Evolutionary conservation across 306 rosid genomes (phyloP), one percentile per base, ranked within the genome.

Genomic region (Inga oerstediana): DNA sequence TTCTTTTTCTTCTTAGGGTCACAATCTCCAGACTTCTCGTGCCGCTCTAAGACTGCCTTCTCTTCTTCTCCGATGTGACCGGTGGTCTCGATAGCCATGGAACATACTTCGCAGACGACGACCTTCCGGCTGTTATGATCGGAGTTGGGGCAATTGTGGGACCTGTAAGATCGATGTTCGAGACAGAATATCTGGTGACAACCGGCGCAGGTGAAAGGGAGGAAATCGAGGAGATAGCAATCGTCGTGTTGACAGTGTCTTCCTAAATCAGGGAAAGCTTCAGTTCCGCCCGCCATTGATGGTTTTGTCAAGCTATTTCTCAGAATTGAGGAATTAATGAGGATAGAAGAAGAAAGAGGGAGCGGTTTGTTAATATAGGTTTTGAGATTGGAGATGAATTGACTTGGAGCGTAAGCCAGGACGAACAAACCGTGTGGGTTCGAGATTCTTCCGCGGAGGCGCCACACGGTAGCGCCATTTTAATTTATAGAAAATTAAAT

Each of bases 181-280:
- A 92, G 41, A 80, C 99, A 96, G 64, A 93, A 96, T 44, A 90
- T 97, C 88, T 86, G 89, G 30, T 46, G 87, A 77, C 97, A 96
- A 43, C 87, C 93, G 69, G 87, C 83, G 89, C 99, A 96, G 5
- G 89, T 86, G 79, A 93, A 96, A 46, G 98, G 99, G 51, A 96
- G 97, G 62, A 96, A 93, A 87, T 96, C 99, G 16, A 93, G 97
- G 35, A 87, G 98, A 80, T 89, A 68, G 86, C 99, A 96, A 88
- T 92, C 80, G 4, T 62, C 52, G 39, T 76, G 89, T 34, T 96
- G 93, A 83, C 99, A 96, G 83, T 96, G 98, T 72, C 80, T 82
- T 17, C 98, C 98, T 80, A 96, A 89, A 85, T 96, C 97, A 10
- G 97, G 98, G 12, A 96, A 96, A 84, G 98, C 99, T 88, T 91